Evolutionary conservation across 2,329 filamentous ascomycete genomes (phyloP).

Genomic region (Dactylellina drechsleri): DNA sequence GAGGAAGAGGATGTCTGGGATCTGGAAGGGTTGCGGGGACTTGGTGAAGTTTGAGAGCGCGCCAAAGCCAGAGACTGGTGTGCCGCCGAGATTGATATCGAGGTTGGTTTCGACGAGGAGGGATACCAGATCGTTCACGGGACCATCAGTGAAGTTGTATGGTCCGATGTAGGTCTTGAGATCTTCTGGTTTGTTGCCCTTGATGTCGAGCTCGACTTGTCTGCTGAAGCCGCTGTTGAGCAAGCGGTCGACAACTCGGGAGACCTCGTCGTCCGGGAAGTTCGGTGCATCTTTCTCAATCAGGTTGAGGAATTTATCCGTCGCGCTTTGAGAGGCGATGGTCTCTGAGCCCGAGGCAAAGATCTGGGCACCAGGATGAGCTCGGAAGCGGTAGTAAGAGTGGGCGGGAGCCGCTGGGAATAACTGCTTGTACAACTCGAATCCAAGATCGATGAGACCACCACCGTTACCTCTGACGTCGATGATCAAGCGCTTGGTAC

Average conservation of each 20-base stretch:
- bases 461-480: conserved; percentile 72
- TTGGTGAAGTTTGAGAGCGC: conserved; percentile 51
- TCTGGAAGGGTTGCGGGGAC: conserved; percentile 60
- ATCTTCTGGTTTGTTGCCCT: conserved; percentile 56
- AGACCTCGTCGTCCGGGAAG: background rate
- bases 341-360: conserved; percentile 24
- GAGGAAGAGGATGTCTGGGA: conserved; percentile 63
- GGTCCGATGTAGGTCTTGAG: conserved; percentile 64
- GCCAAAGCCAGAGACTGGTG: conserved; percentile 45
- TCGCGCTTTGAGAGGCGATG: conserved; percentile 24
- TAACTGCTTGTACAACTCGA: conserved; percentile 67
- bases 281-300: background rate
- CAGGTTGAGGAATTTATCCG: background rate
- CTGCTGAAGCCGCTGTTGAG: conserved; percentile 58
- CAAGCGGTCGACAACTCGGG: conserved; percentile 5
- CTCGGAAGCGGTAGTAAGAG: conserved; percentile 64
- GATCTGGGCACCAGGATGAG: conserved; percentile 59
- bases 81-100: conserved; percentile 5
- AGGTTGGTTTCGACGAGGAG: conserved; percentile 51
- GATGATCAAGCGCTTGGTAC: conserved; percentile 65
- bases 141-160: conserved; percentile 49
- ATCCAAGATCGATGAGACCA: conserved; percentile 65
- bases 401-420: conserved; percentile 65
- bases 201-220: conserved; percentile 59
- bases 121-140: conserved; percentile 61